These are phyloP conservation scores for Cubamyces lactineus DNA, from an alignment of 768 basidiomycete genomes.

Conservation along the genomic window DNA sequence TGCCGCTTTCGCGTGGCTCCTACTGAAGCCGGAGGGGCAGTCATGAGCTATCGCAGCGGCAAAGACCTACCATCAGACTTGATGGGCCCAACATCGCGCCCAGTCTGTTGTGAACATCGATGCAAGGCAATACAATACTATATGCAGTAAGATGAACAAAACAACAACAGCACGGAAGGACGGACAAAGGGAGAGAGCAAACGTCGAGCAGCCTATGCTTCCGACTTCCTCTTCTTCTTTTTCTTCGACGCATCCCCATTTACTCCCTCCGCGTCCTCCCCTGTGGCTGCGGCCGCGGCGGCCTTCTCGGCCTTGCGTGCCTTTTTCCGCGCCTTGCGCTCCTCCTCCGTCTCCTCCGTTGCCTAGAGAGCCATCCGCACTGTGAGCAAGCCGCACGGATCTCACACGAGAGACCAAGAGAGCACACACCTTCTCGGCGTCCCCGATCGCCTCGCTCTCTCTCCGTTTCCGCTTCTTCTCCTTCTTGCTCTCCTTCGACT, in stretches of 20 bases:
- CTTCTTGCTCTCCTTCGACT: conserved; percentile 42
- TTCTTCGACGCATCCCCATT: conserved; percentile 54
- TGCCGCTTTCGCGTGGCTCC: too few relatives aligned
- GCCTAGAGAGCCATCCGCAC: background rate
- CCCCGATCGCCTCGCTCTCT: conserved; percentile 57
- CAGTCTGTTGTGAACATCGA: background rate
- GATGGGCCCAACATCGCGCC: too few relatives aligned
- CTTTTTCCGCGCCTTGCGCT: conserved; percentile 79
- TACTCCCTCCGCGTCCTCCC: conserved; percentile 33
- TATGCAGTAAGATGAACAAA: conserved; percentile 21
- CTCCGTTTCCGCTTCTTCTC: conserved; percentile 51
- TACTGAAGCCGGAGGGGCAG: too few relatives aligned
- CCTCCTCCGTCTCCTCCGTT: conserved; percentile 76
- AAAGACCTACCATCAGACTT: too few relatives aligned
- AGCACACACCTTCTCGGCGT: conserved; percentile 42
- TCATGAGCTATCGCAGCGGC: too few relatives aligned
- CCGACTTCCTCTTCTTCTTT: conserved; percentile 56
- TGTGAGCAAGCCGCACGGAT: conserved; percentile 4
- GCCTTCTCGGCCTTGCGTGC: conserved; percentile 80
- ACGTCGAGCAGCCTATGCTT: conserved; percentile 28
- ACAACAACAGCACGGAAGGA: conserved; percentile 3
- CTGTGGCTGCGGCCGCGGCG: conserved; percentile 39
- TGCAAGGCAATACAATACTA: conserved; percentile 11
- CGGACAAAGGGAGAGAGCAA: background rate
- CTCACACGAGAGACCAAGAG: conserved; percentile 8